These are phyloP conservation scores for Psidium guajava DNA, from an alignment of 345 rosid species.

Conservation along the genomic window DNA sequence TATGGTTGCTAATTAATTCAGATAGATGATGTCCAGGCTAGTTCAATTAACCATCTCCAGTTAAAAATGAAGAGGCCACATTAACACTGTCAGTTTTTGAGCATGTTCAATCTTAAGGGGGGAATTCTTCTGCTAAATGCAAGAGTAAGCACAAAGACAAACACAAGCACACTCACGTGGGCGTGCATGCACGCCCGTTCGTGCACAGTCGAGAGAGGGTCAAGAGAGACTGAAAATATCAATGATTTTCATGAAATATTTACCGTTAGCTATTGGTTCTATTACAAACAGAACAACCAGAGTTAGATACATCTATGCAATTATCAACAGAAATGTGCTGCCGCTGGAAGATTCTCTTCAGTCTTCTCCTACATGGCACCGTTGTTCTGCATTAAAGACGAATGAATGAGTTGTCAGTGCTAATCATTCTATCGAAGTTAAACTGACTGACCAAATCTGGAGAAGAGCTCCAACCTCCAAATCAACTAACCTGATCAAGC, in stretches of 20 bases:
- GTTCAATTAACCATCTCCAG: not conserved
- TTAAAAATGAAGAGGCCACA: not conserved
- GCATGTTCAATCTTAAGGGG: not conserved
- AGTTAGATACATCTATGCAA: not conserved
- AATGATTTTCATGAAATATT: not conserved
- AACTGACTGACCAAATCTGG: not conserved
- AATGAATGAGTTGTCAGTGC: not conserved
- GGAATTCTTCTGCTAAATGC: not conserved
- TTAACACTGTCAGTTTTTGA: not conserved
- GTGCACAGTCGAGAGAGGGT: not conserved
- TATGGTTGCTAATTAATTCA: not conserved
- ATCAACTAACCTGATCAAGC: not conserved
- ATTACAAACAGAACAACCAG: not conserved
- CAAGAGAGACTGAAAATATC: not conserved
- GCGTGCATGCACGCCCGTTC: accelerated
- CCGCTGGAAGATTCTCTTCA: not conserved
- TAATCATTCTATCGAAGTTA: not conserved
- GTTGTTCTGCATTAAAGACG: no score
- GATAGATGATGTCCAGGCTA: not conserved
- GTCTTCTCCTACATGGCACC: not conserved
- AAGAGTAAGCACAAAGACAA: not conserved
- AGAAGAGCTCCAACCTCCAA: not conserved
- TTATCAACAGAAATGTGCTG: not conserved
- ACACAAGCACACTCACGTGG: not conserved
- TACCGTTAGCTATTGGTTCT: not conserved